A percentile compares a stretch with the other conserved stretches of the same genome.
phyloP scores from a whole-genome alignment of 2,329 filamentous ascomycete species.

The Neonectria ditissima region DNA sequence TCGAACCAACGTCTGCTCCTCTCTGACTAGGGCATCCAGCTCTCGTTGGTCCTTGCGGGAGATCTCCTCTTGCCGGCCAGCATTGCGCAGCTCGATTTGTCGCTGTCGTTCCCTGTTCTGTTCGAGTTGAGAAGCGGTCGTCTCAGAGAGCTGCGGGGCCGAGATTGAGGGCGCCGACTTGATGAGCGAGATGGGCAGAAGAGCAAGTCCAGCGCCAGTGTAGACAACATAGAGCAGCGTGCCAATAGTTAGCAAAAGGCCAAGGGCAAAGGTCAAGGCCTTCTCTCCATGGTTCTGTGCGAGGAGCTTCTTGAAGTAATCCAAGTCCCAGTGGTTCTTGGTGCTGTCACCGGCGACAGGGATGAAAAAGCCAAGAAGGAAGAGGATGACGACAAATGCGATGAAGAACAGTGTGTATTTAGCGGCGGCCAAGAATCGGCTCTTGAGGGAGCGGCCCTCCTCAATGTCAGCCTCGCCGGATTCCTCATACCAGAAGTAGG shows the following conservation, averaged over 20 bases:
- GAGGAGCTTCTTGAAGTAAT: conserved; percentile 90
- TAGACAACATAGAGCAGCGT: conserved; percentile 90
- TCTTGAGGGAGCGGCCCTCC: conserved; percentile 77
- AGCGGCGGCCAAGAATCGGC: conserved; percentile 83
- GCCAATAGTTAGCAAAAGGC: conserved; percentile 88
- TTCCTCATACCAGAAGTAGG: conserved; percentile 98
- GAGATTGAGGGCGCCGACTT: conserved; percentile 91
- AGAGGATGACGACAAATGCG: conserved; percentile 81
- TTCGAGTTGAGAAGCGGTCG: conserved; percentile 83
- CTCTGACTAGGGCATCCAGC: conserved; percentile 85
- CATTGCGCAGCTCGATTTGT: conserved; percentile 87
- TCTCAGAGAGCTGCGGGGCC: conserved; percentile 80
- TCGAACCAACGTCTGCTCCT: conserved; percentile 91
- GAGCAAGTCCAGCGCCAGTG: conserved; percentile 86
- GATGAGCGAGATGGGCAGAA: conserved; percentile 91
- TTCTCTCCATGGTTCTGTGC: conserved; percentile 87
- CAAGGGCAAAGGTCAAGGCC: conserved; percentile 88
- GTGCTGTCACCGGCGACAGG: conserved; percentile 78
- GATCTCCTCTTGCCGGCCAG: conserved; percentile 79
- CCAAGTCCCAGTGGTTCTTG: conserved; percentile 80
- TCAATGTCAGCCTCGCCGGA: conserved; percentile 92
- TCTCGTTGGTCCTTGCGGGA: conserved; percentile 89
- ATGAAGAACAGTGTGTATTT: conserved; percentile 94
- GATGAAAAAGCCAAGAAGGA: conserved; percentile 94
- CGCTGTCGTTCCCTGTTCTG: conserved; percentile 91